Percentiles rank a stretch among this genome's conserved stretches.
Evolutionary conservation across 305 asterid species (phyloP).

Genomic region (Striga hermonthica): DNA sequence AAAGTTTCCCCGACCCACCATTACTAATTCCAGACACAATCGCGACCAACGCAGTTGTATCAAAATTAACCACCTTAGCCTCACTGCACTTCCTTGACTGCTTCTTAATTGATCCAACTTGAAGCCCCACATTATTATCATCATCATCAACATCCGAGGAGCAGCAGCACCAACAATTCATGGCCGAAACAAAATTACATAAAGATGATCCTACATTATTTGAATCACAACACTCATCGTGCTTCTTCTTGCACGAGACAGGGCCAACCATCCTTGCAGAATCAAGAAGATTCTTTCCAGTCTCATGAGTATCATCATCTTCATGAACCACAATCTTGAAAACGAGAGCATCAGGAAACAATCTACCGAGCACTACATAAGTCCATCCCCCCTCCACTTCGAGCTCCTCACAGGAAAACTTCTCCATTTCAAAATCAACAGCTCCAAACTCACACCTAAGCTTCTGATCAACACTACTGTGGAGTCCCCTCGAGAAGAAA

Average conservation of each 20-base stretch:
- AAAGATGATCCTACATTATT: conserved; percentile 44
- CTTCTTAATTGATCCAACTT: conserved; percentile 32
- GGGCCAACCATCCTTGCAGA: conserved; percentile 20
- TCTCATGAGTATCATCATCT: conserved; percentile 26
- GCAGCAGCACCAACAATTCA: conserved; percentile 65
- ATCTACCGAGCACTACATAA: conserved; percentile 47
- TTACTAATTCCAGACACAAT: conserved; percentile 87
- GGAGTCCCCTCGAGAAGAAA: conserved; percentile 70
- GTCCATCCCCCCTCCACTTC: conserved; percentile 68
- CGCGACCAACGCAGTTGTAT: conserved; percentile 85
- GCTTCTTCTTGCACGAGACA: conserved; percentile 38
- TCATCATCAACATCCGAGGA: conserved; percentile 27
- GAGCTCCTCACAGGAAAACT: conserved; percentile 41
- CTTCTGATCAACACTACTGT: conserved; percentile 37
- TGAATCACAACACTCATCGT: conserved; percentile 30
- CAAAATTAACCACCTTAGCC: conserved; percentile 67
- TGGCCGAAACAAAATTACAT: conserved; percentile 45
- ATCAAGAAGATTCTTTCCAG: conserved; percentile 26
- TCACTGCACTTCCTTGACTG: conserved; percentile 30
- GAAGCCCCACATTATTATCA: conserved; percentile 22
- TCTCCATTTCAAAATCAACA: conserved; percentile 37
- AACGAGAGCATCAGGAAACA: conserved; percentile 55
- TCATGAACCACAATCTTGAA: conserved; percentile 47
- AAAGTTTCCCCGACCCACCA: conserved; percentile 50
- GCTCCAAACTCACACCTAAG: conserved; percentile 55